Evolutionary conservation across 2,329 filamentous ascomycete genomes (phyloP), one percentile per base, ranked within the genome.

Genomic region (Colletotrichum cereale): DNA sequence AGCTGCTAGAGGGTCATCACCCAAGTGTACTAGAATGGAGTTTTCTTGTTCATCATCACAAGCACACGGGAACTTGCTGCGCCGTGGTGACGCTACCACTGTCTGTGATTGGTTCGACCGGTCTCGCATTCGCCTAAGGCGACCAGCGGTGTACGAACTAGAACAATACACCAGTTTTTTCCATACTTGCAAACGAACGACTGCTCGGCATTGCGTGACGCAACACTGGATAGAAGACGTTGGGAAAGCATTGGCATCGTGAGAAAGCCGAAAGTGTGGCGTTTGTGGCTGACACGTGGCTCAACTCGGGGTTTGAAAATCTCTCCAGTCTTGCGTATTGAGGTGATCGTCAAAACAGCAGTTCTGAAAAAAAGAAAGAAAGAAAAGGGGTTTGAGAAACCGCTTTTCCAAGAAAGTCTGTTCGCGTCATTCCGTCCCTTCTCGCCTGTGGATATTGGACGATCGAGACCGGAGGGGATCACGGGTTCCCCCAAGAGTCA

Each of bases 241-340:
- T 11, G 26, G 16, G 3, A 14, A 34, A 31, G n/a, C 18, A 31
- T 36, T n/a, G 42, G 21, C 5, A 47, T 64, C 26, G 24, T 5
- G 31, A 31, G 14, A 60, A 7, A 12, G 10, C 29, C 18, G 18
- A 21, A 56, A 56, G 11, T 65, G 50, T 57, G 62, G 61, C 61
- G 61, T 12, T 24, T 63, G 61, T 63, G 61, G 61, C 61, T 63
- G 48, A 44, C 5, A 11, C 18, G 26, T 63, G 61, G 61, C 61
- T 63, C 12, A 53, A 44, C 16, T 53, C 31, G 16, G 26, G 18
- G 10, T 31, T 38, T 5, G 36, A 63, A 63, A 63, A 63, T 63
- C 36, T 55, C 61, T 63, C 58, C 61, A 63, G 24, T 42, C 2
- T 29, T 29, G n/a, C 6, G 16, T 24, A 26, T 12, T 44, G 29